Evolutionary conservation across 805 yeast species (phyloP).

Genomic region (Starmerella sp.): DNA sequence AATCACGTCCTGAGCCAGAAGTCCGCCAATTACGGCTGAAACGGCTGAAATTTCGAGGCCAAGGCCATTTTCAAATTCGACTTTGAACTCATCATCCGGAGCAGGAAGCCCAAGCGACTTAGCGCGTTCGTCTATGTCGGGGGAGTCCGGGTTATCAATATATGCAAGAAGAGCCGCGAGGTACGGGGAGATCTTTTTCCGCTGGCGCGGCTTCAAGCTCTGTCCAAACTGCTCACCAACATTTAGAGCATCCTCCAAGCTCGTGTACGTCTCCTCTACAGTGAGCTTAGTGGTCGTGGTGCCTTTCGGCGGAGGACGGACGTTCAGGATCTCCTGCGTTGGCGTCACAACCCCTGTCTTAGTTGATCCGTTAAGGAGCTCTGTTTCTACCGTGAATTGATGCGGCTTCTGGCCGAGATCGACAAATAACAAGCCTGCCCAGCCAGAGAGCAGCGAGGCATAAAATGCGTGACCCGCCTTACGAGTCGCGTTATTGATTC

Average conservation of each 20-base stretch:
- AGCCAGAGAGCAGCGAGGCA: conserved; percentile 58
- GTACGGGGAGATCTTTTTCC: conserved; percentile 40
- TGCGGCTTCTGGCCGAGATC: conserved; percentile 54
- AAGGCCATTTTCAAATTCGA: conserved; percentile 27
- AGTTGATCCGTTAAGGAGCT: conserved; percentile 30
- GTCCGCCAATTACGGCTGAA: conserved; percentile 81
- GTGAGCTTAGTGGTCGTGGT: conserved; percentile 32
- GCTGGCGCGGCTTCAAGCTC: conserved; percentile 29
- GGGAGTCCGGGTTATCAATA: conserved; percentile 33
- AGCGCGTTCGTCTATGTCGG: conserved; percentile 23
- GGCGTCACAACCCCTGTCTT: conserved; percentile 39
- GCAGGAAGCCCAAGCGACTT: conserved; percentile 37
- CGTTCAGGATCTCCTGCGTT: conserved; percentile 36
- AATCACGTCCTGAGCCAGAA: conserved; percentile 80
- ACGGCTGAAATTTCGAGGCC: conserved; percentile 66
- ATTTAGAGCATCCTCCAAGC: conserved; percentile 18
- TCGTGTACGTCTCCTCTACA: conserved; percentile 22
- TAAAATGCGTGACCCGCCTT: conserved; percentile 51
- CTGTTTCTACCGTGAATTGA: conserved; percentile 29
- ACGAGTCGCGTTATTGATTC: conserved; percentile 50
- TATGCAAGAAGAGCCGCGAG: conserved; percentile 51
- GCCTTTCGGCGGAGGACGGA: conserved; percentile 29
- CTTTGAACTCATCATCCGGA: conserved; percentile 32
- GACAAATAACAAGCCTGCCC: conserved; percentile 69
- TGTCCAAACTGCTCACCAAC: conserved; percentile 14